phyloP scores from a whole-genome alignment of 257 asterid species.

The Datura wrightii region DNA sequence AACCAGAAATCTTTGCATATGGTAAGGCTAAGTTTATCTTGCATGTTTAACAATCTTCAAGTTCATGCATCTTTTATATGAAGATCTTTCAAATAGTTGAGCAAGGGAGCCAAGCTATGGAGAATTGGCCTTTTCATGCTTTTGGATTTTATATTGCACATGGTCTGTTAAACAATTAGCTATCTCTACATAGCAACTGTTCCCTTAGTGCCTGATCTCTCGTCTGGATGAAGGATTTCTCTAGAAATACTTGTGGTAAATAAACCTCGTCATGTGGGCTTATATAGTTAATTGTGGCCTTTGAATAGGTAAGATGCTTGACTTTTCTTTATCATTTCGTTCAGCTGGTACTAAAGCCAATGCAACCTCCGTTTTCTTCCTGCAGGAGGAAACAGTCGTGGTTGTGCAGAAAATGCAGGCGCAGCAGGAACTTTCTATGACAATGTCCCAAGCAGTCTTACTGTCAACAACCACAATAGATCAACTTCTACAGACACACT shows the following conservation, averaged over 20 bases:
- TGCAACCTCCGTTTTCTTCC: slow-evolving; percentile 38
- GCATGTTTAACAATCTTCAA: slow-evolving; percentile 1
- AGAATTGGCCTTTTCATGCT: slow-evolving; percentile 14
- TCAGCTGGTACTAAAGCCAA: slow-evolving; percentile 31
- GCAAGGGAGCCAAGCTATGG: not conserved
- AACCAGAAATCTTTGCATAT: slow-evolving; percentile 70
- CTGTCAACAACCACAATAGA: slow-evolving; percentile 82
- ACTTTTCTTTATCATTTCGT: not conserved
- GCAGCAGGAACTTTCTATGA: slow-evolving; percentile 99
- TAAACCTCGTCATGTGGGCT: slow-evolving; percentile 6
- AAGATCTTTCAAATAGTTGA: slow-evolving; percentile 10
- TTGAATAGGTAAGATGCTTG: slow-evolving; percentile 12
- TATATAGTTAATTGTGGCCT: slow-evolving; percentile 23
- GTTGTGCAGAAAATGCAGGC: slow-evolving; percentile 95
- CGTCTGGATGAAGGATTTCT: not conserved
- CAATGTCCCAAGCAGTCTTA: slow-evolving; percentile 89
- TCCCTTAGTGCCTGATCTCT: slow-evolving; percentile 6
- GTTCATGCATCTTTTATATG: not conserved
- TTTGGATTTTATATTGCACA: slow-evolving; percentile 14
- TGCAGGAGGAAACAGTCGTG: slow-evolving; percentile 94
- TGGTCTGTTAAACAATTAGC: slow-evolving; percentile 9
- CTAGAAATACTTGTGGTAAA: slow-evolving; percentile 14
- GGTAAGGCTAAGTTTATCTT: slow-evolving; percentile 54
- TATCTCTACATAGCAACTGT: not conserved
- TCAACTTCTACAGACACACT: slow-evolving; percentile 90